Evolutionary conservation across 495 filamentous ascomycete genomes (phyloP).

Genomic region (Hyaloscypha bicolor): DNA sequence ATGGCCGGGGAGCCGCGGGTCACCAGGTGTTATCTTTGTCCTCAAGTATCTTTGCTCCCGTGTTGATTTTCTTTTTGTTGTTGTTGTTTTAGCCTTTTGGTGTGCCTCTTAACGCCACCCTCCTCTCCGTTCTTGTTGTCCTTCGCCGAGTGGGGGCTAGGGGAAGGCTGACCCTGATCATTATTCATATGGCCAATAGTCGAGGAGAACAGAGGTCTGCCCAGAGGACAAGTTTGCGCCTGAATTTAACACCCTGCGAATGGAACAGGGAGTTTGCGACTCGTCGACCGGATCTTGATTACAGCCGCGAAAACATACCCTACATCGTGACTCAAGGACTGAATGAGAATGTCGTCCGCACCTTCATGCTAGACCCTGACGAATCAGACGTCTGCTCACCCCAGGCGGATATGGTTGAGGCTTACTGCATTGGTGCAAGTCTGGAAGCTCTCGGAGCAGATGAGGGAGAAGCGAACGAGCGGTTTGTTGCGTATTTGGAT

Average conservation of each 20-base stretch:
- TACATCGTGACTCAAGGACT: not conserved
- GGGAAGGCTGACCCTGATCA: not conserved
- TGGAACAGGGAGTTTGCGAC: constrained; percentile 5
- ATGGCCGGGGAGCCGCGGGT: no score
- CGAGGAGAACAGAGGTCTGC: not conserved
- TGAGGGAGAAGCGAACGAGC: not conserved
- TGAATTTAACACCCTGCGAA: not conserved
- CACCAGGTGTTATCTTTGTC: no score
- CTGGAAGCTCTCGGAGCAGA: constrained; percentile 2
- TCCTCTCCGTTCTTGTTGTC: not conserved
- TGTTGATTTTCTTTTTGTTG: not conserved
- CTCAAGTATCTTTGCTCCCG: no score
- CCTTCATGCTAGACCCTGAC: not conserved
- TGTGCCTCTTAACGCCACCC: not conserved
- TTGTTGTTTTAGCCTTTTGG: no score
- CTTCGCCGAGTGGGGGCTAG: not conserved
- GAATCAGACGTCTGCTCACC: constrained; percentile 8
- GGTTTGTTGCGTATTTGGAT: constrained; percentile 1
- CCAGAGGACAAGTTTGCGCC: not conserved
- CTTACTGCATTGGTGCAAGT: constrained; percentile 4
- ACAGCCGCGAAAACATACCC: not conserved
- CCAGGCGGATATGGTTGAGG: constrained; percentile 8
- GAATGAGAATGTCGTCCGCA: constrained; percentile 1
- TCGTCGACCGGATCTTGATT: constrained; percentile 1
- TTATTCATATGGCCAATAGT: no score